phyloP scores from a whole-genome alignment of 805 yeast species.

The Pichia rugopelliculosa region DNA sequence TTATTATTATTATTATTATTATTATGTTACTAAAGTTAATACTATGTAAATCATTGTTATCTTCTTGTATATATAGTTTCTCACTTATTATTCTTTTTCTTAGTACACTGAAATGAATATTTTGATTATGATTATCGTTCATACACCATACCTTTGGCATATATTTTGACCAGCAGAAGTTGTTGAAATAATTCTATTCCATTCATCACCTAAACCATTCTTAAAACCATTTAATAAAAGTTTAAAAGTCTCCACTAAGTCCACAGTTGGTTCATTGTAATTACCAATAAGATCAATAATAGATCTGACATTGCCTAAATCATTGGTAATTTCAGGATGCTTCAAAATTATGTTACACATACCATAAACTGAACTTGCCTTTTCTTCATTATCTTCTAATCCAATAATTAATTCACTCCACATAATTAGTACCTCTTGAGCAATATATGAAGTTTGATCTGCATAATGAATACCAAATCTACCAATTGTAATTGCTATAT shows the following conservation, averaged over 20 bases:
- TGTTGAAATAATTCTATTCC: slow-evolving; percentile 7
- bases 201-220: slow-evolving; percentile 37
- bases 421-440: slow-evolving; percentile 36
- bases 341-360: slow-evolving; percentile 59
- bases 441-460: slow-evolving; percentile 26
- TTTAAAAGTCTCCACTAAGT: slow-evolving; percentile 37
- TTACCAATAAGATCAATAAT: slow-evolving; percentile 55
- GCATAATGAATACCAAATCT: slow-evolving; percentile 66
- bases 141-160: slow-evolving; percentile 18
- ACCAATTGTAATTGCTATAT: slow-evolving; percentile 85
- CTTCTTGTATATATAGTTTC: too few species aligned
- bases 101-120: not conserved
- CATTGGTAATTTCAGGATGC: slow-evolving; percentile 56
- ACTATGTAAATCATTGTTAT: too few species aligned
- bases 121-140: not conserved
- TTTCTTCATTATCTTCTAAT: slow-evolving; percentile 76
- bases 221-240: slow-evolving; percentile 40
- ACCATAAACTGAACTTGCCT: slow-evolving; percentile 80
- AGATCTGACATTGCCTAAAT: slow-evolving; percentile 39
- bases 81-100: not conserved
- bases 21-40: slow-evolving; percentile 6
- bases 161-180: not conserved
- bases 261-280: slow-evolving; percentile 44
- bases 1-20: not conserved
- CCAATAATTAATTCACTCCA: slow-evolving; percentile 70